Conservation (phyloP, 129 eudicot genomes). For the Erigeron canadensis region DNA sequence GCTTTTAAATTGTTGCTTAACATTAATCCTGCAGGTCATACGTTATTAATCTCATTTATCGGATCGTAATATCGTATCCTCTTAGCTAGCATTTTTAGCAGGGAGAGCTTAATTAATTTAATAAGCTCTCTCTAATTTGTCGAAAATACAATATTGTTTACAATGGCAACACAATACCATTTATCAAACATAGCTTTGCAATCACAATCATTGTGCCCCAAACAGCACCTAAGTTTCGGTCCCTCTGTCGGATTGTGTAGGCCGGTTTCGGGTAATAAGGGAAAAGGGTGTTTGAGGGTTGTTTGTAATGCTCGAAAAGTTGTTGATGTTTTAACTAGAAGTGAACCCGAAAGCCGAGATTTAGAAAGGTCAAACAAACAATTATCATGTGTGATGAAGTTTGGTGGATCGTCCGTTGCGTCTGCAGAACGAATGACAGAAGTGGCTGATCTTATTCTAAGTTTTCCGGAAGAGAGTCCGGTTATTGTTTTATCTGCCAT, state of each 20-base stretch:
- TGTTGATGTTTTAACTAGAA: constrained; percentile 49
- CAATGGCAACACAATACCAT: constrained; percentile 35
- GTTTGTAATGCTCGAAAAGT: constrained; percentile 41
- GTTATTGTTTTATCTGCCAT: constrained; percentile 91
- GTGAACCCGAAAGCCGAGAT: constrained; percentile 32
- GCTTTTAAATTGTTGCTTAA: no score
- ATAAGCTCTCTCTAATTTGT: constrained; percentile 43
- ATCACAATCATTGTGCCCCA: constrained; percentile 32
- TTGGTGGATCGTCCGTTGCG: constrained; percentile 96
- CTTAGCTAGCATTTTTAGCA: constrained; percentile 19
- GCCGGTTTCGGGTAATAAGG: constrained; percentile 2
- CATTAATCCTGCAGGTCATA: constrained; percentile 15
- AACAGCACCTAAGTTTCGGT: constrained; percentile 23
- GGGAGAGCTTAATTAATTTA: constrained; percentile 34
- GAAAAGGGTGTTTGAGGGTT: constrained; percentile 27
- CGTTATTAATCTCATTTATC: not conserved
- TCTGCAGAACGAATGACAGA: constrained; percentile 90
- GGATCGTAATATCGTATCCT: constrained; percentile 2
- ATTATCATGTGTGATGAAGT: constrained; percentile 91
- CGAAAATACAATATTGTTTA: constrained; percentile 1
- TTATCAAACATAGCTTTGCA: constrained; percentile 25
- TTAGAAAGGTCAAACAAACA: constrained; percentile 41
- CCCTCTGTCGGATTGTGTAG: constrained; percentile 21
- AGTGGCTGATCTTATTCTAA: constrained; percentile 82
- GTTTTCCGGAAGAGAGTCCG: constrained; percentile 90